Percentiles rank a stretch among this genome's conserved stretches.
Conservation (phyloP, 2,329 filamentous ascomycete species). For the Phyllosticta capitalensis region DNA sequence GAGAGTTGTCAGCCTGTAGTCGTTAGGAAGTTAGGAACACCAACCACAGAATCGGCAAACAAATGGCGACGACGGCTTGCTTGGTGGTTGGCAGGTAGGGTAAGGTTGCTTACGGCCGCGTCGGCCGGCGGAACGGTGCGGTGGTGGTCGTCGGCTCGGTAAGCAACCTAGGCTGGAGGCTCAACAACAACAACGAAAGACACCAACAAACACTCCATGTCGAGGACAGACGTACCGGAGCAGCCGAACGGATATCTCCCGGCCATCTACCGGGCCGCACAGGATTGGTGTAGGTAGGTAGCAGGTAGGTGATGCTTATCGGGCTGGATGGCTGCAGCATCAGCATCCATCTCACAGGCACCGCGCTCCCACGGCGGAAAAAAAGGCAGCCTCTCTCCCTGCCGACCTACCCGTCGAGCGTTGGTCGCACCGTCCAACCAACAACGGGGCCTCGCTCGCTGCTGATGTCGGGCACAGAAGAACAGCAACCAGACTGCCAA, state of each 20-base stretch:
- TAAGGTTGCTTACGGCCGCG: background rate
- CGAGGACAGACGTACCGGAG: background rate
- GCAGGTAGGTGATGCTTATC: too few species aligned
- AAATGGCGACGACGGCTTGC: background rate
- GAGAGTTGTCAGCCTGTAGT: too few species aligned
- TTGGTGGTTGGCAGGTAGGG: background rate
- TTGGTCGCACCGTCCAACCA: too few species aligned
- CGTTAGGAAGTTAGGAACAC: background rate
- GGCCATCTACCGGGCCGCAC: background rate
- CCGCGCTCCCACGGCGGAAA: too few species aligned
- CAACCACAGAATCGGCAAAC: background rate
- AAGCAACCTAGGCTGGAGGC: too few species aligned
- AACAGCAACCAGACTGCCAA: background rate
- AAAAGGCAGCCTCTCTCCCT: too few species aligned
- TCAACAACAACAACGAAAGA: too few species aligned
- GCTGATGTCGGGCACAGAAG: background rate
- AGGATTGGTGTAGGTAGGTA: background rate
- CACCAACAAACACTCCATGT: background rate
- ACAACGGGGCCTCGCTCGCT: background rate
- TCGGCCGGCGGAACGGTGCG: background rate
- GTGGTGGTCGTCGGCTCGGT: too few species aligned
- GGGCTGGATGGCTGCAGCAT: too few species aligned
- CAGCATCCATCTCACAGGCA: background rate
- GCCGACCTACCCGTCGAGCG: too few species aligned
- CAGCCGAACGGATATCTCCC: background rate